Percentiles rank a stretch among this genome's conserved stretches.
Evolutionary conservation across 768 basidiomycete genomes (phyloP).

Genomic region (Mycena olivaceomarginata): DNA sequence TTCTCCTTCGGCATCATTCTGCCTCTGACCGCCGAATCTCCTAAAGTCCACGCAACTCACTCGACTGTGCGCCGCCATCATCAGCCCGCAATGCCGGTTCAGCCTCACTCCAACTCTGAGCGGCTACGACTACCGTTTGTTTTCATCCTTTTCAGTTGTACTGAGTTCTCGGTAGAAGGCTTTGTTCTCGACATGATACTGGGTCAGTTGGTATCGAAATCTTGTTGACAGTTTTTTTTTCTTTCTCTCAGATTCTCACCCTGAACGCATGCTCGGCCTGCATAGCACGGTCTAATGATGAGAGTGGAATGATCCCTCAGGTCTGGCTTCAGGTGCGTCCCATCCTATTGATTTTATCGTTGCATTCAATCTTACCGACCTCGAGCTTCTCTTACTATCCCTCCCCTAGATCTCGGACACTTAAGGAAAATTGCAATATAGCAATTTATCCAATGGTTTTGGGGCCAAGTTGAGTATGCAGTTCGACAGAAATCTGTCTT

Average conservation of each 20-base stretch:
- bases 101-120: neutral
- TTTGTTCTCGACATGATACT: neutral
- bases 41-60: slow-evolving; percentile 6
- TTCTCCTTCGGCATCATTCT: neutral
- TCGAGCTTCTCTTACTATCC: slow-evolving; percentile 13
- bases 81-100: slow-evolving; percentile 12
- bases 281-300: slow-evolving; percentile 5
- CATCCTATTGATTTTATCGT: slow-evolving; percentile 1
- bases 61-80: neutral
- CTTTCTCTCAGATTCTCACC: too few relatives aligned
- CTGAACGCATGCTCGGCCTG: neutral
- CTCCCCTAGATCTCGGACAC: too few relatives aligned
- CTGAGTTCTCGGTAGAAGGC: neutral
- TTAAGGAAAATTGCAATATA: too few relatives aligned
- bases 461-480: too few relatives aligned
- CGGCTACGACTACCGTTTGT: neutral
- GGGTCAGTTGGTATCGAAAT: too few relatives aligned
- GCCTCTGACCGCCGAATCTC: too few relatives aligned
- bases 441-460: too few relatives aligned
- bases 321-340: neutral
- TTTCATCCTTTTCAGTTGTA: slow-evolving; percentile 5
- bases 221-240: too few relatives aligned
- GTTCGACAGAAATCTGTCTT: too few relatives aligned
- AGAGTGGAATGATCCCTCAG: neutral
- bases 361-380: neutral